Percentiles rank a stretch among this genome's conserved stretches.
phyloP scores from a whole-genome alignment of 2,329 filamentous ascomycete species.

The Aspergillus vadensis region DNA sequence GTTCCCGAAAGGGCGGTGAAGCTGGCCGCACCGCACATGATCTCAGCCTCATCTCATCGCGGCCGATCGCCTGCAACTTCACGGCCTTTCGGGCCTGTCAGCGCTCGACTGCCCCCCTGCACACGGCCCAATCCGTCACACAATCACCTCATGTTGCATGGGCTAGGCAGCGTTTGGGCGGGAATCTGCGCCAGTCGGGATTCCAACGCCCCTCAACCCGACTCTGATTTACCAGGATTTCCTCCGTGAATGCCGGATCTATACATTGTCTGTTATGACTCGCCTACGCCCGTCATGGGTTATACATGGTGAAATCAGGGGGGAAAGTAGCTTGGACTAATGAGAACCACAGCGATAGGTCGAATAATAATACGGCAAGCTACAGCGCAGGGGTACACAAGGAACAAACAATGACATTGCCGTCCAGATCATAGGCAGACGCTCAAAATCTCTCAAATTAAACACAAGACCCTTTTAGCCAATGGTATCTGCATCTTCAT shows the following conservation, averaged over 20 bases:
- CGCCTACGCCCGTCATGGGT: neutral
- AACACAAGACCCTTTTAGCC: neutral
- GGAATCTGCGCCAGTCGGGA: neutral
- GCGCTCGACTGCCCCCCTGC: neutral
- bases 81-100: conserved; percentile 4
- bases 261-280: neutral
- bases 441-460: neutral
- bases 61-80: neutral
- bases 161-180: neutral
- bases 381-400: neutral
- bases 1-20: conserved; percentile 31
- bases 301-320: neutral
- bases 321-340: neutral
- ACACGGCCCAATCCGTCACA: conserved; percentile 1
- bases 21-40: conserved; percentile 21
- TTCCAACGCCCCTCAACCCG: neutral
- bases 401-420: neutral
- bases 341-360: neutral
- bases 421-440: neutral
- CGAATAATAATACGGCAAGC: neutral
- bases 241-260: conserved; percentile 5
- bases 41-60: conserved; percentile 24
- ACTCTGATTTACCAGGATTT: conserved; percentile 2
- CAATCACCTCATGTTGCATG: conserved; percentile 8
- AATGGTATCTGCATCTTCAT: neutral